A percentile compares a stretch with the other conserved stretches of the same genome.
Evolutionary conservation across 768 basidiomycete species (phyloP).

Genomic region (Termitomyces sp.): DNA sequence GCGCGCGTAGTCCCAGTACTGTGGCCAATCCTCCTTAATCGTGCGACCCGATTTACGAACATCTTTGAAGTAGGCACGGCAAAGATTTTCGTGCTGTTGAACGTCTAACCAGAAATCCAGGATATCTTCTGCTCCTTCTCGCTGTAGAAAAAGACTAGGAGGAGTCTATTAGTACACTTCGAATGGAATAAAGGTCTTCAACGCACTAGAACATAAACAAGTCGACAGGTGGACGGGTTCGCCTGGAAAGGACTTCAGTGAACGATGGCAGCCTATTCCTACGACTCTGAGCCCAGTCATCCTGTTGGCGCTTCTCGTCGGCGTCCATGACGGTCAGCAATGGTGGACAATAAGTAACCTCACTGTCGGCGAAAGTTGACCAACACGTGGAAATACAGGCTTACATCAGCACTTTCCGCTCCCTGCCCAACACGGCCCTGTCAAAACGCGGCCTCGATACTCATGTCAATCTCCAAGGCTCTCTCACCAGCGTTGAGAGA

Average conservation of each 20-base stretch:
- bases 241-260: conserved; percentile 85
- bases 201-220: conserved; percentile 99
- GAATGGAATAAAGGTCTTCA: conserved; percentile 3
- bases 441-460: conserved; percentile 7
- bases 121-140: conserved; percentile 94
- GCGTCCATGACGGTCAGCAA: conserved; percentile 42
- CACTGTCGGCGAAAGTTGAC: conserved; percentile 27
- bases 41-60: conserved; percentile 90
- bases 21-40: conserved; percentile 97
- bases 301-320: conserved; percentile 57
- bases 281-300: conserved; percentile 72
- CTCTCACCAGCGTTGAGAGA: conserved; percentile 79
- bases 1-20: conserved; percentile 94
- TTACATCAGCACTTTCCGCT: conserved; percentile 31
- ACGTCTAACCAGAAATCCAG: conserved; percentile 99
- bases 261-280: conserved; percentile 82
- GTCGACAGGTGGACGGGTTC: conserved; percentile 93
- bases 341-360: conserved; percentile 7
- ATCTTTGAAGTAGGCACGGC: conserved; percentile 98
- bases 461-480: conserved; percentile 68
- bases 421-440: conserved; percentile 1
- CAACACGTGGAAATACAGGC: conserved; percentile 21
- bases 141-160: conserved; percentile 86
- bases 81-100: conserved; percentile 98
- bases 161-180: not conserved